Conservation (phyloP, 768 basidiomycete genomes). For the Lactifluus hygrophoroides region DNA sequence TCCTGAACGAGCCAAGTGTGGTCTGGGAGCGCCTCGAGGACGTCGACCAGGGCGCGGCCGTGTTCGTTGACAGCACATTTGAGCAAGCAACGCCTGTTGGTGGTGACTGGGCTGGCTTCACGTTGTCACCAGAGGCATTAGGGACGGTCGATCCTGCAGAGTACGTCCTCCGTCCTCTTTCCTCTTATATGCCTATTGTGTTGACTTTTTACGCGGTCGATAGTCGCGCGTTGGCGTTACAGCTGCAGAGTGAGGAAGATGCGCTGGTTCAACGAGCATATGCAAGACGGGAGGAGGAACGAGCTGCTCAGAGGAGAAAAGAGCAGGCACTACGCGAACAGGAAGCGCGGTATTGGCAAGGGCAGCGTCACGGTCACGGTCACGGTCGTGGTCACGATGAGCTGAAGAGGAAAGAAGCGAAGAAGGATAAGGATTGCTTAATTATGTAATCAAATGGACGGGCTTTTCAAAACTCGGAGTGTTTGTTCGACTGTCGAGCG, state of each 20-base stretch:
- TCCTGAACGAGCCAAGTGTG: slow-evolving; percentile 65
- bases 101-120: slow-evolving; percentile 72
- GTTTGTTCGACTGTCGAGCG: not conserved
- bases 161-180: slow-evolving; percentile 34
- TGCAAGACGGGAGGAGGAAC: slow-evolving; percentile 31
- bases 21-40: slow-evolving; percentile 92
- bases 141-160: slow-evolving; percentile 45
- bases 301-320: slow-evolving; percentile 26
- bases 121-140: slow-evolving; percentile 44
- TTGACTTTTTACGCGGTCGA: not conserved
- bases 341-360: not conserved
- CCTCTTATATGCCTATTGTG: not conserved
- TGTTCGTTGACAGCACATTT: slow-evolving; percentile 73
- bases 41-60: slow-evolving; percentile 68
- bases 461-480: too few relatives aligned
- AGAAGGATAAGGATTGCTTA: slow-evolving; percentile 7
- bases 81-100: slow-evolving; percentile 56
- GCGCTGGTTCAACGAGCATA: slow-evolving; percentile 29
- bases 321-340: not conserved
- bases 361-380: slow-evolving; percentile 7
- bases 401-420: not conserved
- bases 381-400: slow-evolving; percentile 3
- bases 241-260: slow-evolving; percentile 79
- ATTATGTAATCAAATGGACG: slow-evolving; percentile 19
- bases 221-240: slow-evolving; percentile 62